Evolutionary conservation across 2,329 filamentous ascomycete species (phyloP).

Genomic region (Cladophialophora chaetospira): DNA sequence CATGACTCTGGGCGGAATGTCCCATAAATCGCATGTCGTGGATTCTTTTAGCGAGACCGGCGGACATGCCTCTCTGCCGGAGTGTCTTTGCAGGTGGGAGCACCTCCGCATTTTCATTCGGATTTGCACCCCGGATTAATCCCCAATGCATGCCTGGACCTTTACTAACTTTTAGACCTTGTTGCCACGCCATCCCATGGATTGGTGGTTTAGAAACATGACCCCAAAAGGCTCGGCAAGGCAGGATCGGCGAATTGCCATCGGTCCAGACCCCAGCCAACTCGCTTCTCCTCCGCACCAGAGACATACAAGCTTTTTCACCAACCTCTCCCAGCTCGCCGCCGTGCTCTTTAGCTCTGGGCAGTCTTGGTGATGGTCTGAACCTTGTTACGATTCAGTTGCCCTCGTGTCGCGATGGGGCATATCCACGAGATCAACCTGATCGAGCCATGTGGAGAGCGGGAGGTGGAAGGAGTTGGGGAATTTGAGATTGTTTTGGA

Average conservation of each 20-base stretch:
- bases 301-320: background rate
- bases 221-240: background rate
- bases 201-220: background rate
- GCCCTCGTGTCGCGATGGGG: slow-evolving; percentile 3
- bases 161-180: background rate
- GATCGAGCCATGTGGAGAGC: slow-evolving; percentile 12
- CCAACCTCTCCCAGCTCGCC: slow-evolving; percentile 1
- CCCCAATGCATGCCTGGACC: slow-evolving; percentile 1
- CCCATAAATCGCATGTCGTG: background rate
- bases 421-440: background rate
- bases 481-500: background rate
- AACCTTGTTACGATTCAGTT: background rate
- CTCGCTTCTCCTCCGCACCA: background rate
- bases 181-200: background rate
- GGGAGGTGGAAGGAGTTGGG: slow-evolving; percentile 1
- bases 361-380: background rate
- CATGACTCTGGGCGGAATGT: background rate
- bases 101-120: slow-evolving; percentile 9
- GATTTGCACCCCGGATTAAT: slow-evolving; percentile 7
- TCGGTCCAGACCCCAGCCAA: background rate
- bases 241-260: background rate
- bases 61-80: background rate
- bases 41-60: background rate
- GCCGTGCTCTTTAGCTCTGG: background rate
- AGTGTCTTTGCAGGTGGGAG: background rate